Evolutionary conservation across 768 basidiomycete species (phyloP).

Genomic region (Mycena olivaceomarginata): DNA sequence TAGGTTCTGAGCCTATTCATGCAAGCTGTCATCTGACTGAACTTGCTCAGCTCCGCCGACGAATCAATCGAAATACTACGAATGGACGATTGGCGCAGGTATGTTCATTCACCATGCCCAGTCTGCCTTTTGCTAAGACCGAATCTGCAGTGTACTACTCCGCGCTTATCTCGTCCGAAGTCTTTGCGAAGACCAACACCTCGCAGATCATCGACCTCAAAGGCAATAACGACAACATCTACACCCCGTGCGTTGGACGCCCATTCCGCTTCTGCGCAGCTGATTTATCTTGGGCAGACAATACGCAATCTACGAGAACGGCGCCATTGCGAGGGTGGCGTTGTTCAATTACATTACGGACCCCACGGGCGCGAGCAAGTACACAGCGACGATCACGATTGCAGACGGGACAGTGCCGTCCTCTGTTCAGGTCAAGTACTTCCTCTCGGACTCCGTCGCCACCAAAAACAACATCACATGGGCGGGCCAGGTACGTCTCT

Average conservation of each 20-base stretch:
- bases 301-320: slow-evolving; percentile 87
- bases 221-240: slow-evolving; percentile 69
- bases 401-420: slow-evolving; percentile 66
- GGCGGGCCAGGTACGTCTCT: slow-evolving; percentile 79
- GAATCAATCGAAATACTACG: slow-evolving; percentile 72
- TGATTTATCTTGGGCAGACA: background rate
- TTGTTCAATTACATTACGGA: slow-evolving; percentile 87
- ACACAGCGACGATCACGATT: slow-evolving; percentile 70
- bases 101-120: background rate
- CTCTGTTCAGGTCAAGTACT: slow-evolving; percentile 72
- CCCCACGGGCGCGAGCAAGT: slow-evolving; percentile 70
- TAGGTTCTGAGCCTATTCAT: slow-evolving; percentile 51
- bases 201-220: slow-evolving; percentile 82
- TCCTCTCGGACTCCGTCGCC: slow-evolving; percentile 72
- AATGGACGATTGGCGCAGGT: slow-evolving; percentile 80
- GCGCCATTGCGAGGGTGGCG: slow-evolving; percentile 74
- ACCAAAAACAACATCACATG: slow-evolving; percentile 83
- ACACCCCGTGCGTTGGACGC: slow-evolving; percentile 63
- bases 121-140: background rate
- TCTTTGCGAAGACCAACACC: slow-evolving; percentile 77
- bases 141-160: slow-evolving; percentile 79
- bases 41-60: slow-evolving; percentile 63
- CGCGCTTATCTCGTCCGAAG: slow-evolving; percentile 81
- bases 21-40: background rate
- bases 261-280: too few species aligned